A percentile compares a stretch with the other conserved stretches of the same genome.
Conservation (phyloP, 2,329 filamentous ascomycete genomes). For the Akanthomyces dipterigenus region DNA sequence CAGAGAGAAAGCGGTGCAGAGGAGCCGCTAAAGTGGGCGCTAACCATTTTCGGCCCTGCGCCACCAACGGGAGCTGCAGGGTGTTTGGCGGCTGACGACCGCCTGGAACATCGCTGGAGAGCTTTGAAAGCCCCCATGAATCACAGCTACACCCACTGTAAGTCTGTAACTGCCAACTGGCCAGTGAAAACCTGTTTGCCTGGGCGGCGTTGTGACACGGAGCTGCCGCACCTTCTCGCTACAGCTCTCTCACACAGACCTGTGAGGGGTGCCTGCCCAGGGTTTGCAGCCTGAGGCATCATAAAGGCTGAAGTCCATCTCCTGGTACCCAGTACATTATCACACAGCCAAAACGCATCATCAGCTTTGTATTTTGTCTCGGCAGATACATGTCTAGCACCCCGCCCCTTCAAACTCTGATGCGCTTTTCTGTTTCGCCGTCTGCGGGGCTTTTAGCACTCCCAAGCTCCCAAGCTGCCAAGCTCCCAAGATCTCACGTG, state of each 20-base stretch:
- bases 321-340: neutral
- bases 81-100: neutral
- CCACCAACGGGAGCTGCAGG: neutral
- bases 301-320: neutral
- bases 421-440: neutral
- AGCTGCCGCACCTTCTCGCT: neutral
- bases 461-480: neutral
- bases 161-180: too few species aligned
- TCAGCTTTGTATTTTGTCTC: neutral
- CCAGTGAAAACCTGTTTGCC: neutral
- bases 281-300: slow-evolving; percentile 5
- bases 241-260: neutral
- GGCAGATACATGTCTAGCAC: neutral
- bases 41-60: neutral
- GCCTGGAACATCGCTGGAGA: neutral
- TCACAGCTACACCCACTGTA: too few species aligned
- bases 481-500: slow-evolving; percentile 2
- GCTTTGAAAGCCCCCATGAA: too few species aligned
- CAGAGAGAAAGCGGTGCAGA: slow-evolving; percentile 9
- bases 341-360: neutral
- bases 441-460: neutral
- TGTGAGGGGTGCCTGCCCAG: neutral
- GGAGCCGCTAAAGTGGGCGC: neutral
- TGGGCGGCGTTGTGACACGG: neutral
- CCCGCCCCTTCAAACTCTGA: neutral